Conservation (phyloP, 2,329 filamentous ascomycete species). For the Fusarium succisae region DNA sequence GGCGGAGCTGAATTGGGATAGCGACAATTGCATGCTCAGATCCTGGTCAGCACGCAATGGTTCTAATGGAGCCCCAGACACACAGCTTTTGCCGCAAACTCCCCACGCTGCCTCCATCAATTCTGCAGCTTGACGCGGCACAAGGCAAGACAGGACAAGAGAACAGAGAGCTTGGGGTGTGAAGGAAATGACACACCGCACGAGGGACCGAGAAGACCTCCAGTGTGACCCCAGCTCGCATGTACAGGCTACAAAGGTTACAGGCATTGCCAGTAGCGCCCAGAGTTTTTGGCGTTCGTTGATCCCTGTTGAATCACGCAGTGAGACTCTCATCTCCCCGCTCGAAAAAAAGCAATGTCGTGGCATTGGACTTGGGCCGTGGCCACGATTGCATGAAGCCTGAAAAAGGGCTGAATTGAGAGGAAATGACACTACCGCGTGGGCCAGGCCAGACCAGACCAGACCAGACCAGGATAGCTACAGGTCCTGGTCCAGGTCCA, state of each 20-base stretch:
- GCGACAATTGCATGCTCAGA: conserved; percentile 42
- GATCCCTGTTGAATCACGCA: conserved; percentile 17
- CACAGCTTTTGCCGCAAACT: conserved; percentile 19
- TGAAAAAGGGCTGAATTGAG: conserved; percentile 16
- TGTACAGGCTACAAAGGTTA: not conserved
- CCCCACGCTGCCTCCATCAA: conserved; percentile 25
- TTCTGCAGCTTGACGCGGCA: conserved; percentile 16
- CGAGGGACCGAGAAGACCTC: conserved; percentile 19
- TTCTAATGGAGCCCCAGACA: conserved; percentile 9
- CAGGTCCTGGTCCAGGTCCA: not conserved
- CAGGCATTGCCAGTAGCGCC: not conserved
- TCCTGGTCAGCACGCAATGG: conserved; percentile 45
- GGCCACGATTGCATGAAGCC: conserved; percentile 1
- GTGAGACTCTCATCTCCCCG: conserved; percentile 9
- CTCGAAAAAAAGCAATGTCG: not conserved
- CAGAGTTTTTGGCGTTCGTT: conserved; percentile 29
- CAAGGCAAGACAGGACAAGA: not conserved
- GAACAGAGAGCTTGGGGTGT: conserved; percentile 15
- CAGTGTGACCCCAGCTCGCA: not conserved
- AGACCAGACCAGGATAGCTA: not conserved
- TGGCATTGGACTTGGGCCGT: not conserved
- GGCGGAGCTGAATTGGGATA: conserved; percentile 25
- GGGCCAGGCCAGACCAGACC: conserved; percentile 19
- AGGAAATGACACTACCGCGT: not conserved
- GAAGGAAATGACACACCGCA: not conserved